Conservation (phyloP, 2,329 filamentous ascomycete species). For the Pochonia chlamydosporia region DNA sequence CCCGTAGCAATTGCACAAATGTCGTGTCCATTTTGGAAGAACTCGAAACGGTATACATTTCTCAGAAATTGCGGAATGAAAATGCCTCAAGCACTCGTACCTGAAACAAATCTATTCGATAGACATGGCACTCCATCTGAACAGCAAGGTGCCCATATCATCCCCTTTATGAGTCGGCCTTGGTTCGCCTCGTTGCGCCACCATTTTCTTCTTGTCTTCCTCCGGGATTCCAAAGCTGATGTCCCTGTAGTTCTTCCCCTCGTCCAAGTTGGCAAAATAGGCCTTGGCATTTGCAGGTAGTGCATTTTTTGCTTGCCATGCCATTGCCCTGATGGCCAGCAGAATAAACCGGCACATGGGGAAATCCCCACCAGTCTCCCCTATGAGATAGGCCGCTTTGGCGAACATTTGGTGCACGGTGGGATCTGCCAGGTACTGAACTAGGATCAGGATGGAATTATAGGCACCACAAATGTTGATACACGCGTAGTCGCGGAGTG, state of each 20-base stretch:
- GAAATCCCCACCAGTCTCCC: slow-evolving; percentile 7
- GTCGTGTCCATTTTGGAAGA: too few species aligned
- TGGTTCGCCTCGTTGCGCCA: background rate
- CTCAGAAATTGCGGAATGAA: too few species aligned
- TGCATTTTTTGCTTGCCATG: slow-evolving; percentile 8
- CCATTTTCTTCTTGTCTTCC: slow-evolving; percentile 6
- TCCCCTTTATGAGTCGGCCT: slow-evolving; percentile 1
- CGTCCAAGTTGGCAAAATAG: slow-evolving; percentile 8
- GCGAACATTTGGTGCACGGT: slow-evolving; percentile 8
- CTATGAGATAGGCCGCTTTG: slow-evolving; percentile 8
- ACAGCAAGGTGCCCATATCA: slow-evolving; percentile 8
- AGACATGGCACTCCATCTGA: slow-evolving; percentile 9
- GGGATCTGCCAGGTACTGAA: slow-evolving; percentile 7
- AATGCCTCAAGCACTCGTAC: too few species aligned
- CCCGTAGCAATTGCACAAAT: too few species aligned
- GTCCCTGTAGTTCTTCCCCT: slow-evolving; percentile 7
- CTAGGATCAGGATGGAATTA: slow-evolving; percentile 9
- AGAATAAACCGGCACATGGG: slow-evolving; percentile 11
- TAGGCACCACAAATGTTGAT: slow-evolving; percentile 11
- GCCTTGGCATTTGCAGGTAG: slow-evolving; percentile 8
- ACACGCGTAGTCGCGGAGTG: slow-evolving; percentile 11
- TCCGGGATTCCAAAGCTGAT: slow-evolving; percentile 13
- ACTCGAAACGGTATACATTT: too few species aligned
- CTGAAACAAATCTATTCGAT: background rate
- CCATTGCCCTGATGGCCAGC: slow-evolving; percentile 13